Base-by-base conservation (phyloP, 352 stramenopile genomes). In the Blastocystis sp. region DNA sequence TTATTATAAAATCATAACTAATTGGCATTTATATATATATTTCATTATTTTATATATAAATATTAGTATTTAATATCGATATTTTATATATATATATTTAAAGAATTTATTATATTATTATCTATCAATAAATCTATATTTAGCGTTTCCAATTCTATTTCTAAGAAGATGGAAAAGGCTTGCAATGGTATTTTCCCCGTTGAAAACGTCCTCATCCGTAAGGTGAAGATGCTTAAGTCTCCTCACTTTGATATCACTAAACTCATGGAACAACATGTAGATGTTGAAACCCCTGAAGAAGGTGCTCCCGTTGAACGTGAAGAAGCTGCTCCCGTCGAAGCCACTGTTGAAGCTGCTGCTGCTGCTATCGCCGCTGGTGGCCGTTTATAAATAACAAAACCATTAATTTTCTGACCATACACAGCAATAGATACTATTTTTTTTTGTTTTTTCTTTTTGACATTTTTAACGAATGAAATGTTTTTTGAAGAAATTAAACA, bases 161-260 rank as follows among this genome's bases (percentile, higher is more conserved):
- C 86, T 65, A 87, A 93, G 69, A 81, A 95, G 67, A 97, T 99
- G 69, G 85, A 94, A 66, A 91, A 92, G 75, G 80, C 84, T 55
- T 91, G 82, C 36, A 83, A 92, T 68, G 77, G 79, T 69, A 94
- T 98, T 75, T 98, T 94, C 82, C 91, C 91, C 46, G 79, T 98
- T 62, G 91, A 96, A 77, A 93, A 97, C 74, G 83, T 91, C 56
- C 95, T 87, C 81, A 93, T 99, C 72, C 85, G 91, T 67, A 99
- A 99, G 84, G 91, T 94, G 64, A 99, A 99, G 85, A 89, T 97
- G 44, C 79, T 99, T 32, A 98, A 97, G 83, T 95, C 95, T 80
- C 91, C 91, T 47, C 97, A 98, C 80, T 97, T 98, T 71, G 92
- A 99, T 80, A 73, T 98, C 34, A 86, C 87, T 54, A 91, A 93